phyloP scores from a whole-genome alignment of 2,329 filamentous ascomycete species.

The Penicillium sp. region DNA sequence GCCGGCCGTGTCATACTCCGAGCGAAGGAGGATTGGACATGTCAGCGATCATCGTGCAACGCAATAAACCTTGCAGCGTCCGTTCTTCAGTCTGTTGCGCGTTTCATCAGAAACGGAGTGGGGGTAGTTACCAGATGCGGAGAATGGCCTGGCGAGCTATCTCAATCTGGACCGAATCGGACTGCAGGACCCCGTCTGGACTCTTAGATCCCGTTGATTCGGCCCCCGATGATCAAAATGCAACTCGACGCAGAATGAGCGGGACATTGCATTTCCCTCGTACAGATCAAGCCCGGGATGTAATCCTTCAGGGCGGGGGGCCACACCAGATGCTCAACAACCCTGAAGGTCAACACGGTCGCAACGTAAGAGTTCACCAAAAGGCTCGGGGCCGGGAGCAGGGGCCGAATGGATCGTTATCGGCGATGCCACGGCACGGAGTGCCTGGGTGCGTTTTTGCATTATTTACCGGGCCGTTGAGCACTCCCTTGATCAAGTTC shows the following conservation, averaged over 20 bases:
- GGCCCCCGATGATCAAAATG: background rate
- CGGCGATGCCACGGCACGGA: background rate
- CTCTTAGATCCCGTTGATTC: background rate
- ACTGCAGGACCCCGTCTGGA: background rate
- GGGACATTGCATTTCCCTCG: background rate
- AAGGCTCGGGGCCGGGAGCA: background rate
- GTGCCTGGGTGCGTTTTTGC: slow-evolving; percentile 5
- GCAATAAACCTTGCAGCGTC: background rate
- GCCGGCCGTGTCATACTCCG: slow-evolving; percentile 1
- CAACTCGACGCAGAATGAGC: background rate
- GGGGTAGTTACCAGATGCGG: background rate
- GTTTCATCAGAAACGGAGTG: background rate
- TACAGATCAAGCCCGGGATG: background rate
- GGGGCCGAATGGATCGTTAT: background rate
- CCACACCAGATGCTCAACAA: background rate
- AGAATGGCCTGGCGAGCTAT: background rate
- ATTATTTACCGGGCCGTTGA: slow-evolving; percentile 3
- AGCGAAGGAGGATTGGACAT: background rate
- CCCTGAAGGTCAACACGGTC: background rate
- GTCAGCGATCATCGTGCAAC: background rate
- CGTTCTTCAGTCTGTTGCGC: background rate
- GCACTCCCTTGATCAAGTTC: background rate
- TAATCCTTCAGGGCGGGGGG: background rate
- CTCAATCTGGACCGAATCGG: background rate
- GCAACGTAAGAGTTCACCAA: no score